Evolutionary conservation across 345 rosid genomes (phyloP), one percentile per base, ranked within the genome.

Genomic region (Sisymbrium irio): DNA sequence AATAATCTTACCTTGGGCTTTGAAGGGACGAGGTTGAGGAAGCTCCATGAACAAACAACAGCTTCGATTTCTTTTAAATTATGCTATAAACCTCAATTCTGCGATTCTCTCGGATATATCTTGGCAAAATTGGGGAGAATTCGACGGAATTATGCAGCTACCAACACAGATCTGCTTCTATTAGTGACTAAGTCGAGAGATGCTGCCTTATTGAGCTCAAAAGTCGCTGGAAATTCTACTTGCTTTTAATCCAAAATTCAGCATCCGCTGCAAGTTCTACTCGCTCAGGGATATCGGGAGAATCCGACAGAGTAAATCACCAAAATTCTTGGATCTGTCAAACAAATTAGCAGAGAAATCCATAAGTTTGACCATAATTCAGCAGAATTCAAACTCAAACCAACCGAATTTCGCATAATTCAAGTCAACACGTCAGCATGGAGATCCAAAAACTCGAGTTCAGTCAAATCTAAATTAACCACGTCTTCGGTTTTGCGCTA

Each of bases 11-110:
- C 97, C 97, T 85, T 92, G 80, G 15, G 83, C 65, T 71, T 85
- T 93, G 25, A 83, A 88, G 40, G 89, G 71, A 65, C 93, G 89
- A 41, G 90, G 79, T 65, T 83, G 97, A 75, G 93, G 92, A 69
- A 92, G 89, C 93, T 92, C 99, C 97, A 95, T 94, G 45, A 39
- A 14, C 72, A 22, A 27, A 49, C 56, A 30, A 40, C 45, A 27
- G 76, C 59, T 37, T 28, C 28, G 15, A 40, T 61, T 65, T 47
- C 19, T 47, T 49, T 18, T 3, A 3, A 47, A 49, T 53, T 59
- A 13, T n/a, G 15, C 7, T 56, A 44, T 56, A 44, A 17, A 15
- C 9, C 9, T 45, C 35, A 25, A 44, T 42, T 53, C 8, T 6
- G 20, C 32, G 13, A 30, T 12, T 55, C 6, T 9, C 6, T n/a